These are phyloP conservation scores for Paragyromitra xinjiangensis DNA, from an alignment of 495 filamentous ascomycete genomes.

Conservation along the genomic window DNA sequence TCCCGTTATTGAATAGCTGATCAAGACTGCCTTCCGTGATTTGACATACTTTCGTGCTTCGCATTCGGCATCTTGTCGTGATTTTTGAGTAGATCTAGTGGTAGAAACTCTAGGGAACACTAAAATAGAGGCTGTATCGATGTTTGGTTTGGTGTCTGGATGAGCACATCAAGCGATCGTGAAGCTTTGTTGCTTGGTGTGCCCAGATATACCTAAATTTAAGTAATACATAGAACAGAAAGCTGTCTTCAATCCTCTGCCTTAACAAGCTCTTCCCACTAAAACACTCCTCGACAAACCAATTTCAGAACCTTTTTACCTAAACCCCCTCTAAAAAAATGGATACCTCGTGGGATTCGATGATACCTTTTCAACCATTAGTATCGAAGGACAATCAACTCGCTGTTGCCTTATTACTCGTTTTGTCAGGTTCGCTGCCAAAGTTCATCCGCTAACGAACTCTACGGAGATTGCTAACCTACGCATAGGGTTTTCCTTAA, in stretches of 20 bases:
- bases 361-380: slow-evolving; percentile 78
- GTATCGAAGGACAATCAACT: slow-evolving; percentile 87
- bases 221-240: slow-evolving; percentile 43
- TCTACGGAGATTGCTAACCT: slow-evolving; percentile 23
- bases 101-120: neutral
- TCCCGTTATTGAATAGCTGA: neutral
- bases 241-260: slow-evolving; percentile 38
- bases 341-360: slow-evolving; percentile 50
- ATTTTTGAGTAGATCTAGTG: slow-evolving; percentile 5
- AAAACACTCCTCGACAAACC: slow-evolving; percentile 6
- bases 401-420: slow-evolving; percentile 78
- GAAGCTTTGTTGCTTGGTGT: slow-evolving; percentile 7
- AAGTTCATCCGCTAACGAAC: neutral
- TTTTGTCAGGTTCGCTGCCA: slow-evolving; percentile 58
- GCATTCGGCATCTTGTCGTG: slow-evolving; percentile 57
- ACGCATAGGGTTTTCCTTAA: slow-evolving; percentile 46
- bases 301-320: neutral
- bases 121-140: slow-evolving; percentile 27
- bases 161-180: neutral
- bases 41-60: slow-evolving; percentile 63
- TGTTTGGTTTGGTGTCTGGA: slow-evolving; percentile 13
- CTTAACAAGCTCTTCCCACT: slow-evolving; percentile 15
- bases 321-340: slow-evolving; percentile 32
- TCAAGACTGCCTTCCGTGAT: slow-evolving; percentile 8
- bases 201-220: slow-evolving; percentile 16